Conservation (phyloP, 371 early-diverging fungal species). For the Haplosporangium sp. region DNA sequence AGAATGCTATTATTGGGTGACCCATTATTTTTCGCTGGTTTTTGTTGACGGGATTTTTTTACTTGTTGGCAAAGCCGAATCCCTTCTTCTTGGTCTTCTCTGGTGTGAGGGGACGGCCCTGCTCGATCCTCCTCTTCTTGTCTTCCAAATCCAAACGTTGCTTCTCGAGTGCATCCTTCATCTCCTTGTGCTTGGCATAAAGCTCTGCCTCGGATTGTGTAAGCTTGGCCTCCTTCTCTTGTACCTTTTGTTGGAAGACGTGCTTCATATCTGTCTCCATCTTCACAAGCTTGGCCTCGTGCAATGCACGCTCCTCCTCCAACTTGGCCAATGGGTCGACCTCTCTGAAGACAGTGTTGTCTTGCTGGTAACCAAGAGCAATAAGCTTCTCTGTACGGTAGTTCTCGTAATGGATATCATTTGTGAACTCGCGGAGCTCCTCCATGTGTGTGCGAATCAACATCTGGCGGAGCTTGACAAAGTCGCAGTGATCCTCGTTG, state of each 20-base stretch:
- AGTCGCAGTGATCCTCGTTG: slow-evolving; percentile 92
- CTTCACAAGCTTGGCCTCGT: slow-evolving; percentile 95
- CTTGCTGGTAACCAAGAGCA: slow-evolving; percentile 84
- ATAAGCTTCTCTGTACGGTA: slow-evolving; percentile 90
- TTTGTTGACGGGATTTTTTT: slow-evolving; percentile 4
- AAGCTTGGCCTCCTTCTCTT: slow-evolving; percentile 96
- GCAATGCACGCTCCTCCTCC: slow-evolving; percentile 93
- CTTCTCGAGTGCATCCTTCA: slow-evolving; percentile 96
- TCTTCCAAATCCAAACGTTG: slow-evolving; percentile 94
- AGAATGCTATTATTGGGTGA: no score
- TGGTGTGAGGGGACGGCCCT: slow-evolving; percentile 86
- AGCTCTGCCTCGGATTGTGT: slow-evolving; percentile 97
- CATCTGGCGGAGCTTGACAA: slow-evolving; percentile 95
- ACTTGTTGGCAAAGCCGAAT: slow-evolving; percentile 59
- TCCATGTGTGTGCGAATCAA: slow-evolving; percentile 92
- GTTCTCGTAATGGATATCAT: slow-evolving; percentile 88
- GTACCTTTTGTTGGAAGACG: slow-evolving; percentile 98
- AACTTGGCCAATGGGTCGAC: slow-evolving; percentile 90
- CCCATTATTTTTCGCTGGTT: no score
- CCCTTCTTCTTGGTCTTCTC: slow-evolving; percentile 86
- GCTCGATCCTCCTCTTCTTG: slow-evolving; percentile 90
- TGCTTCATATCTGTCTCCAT: slow-evolving; percentile 98
- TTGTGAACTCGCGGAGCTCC: slow-evolving; percentile 89
- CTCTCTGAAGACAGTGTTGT: slow-evolving; percentile 84
- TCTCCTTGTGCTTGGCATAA: slow-evolving; percentile 95